Evolutionary conservation across 192 early-diverging fungal species (phyloP).

Genomic region (Radiomyces spectabilis): DNA sequence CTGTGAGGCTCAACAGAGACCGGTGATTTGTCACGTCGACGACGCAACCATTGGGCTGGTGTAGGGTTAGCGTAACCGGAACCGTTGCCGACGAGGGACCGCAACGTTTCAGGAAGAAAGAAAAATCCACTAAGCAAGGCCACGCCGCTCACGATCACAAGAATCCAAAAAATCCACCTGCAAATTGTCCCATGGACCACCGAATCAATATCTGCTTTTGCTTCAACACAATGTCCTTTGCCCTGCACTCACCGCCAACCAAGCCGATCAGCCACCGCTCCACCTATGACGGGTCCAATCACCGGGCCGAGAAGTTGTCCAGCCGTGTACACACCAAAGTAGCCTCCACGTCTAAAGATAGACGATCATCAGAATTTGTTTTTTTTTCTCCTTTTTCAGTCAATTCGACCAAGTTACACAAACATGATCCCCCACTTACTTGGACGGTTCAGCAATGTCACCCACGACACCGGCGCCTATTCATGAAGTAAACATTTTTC

Average conservation of each 20-base stretch:
- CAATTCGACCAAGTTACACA: not conserved
- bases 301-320: conserved; percentile 15
- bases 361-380: conserved; percentile 1
- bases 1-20: not conserved
- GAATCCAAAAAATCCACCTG: conserved; percentile 35
- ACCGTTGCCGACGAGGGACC: conserved; percentile 33
- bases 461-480: conserved; percentile 23
- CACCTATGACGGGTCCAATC: conserved; percentile 30
- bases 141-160: conserved; percentile 12
- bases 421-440: not conserved
- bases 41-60: conserved; percentile 8
- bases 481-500: not conserved
- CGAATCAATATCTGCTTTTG: not conserved
- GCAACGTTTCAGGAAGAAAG: conserved; percentile 38
- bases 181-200: not conserved
- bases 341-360: conserved; percentile 12
- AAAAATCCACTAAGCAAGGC: conserved; percentile 23
- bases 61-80: conserved; percentile 29
- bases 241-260: conserved; percentile 19
- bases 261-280: conserved; percentile 14
- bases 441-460: conserved; percentile 21
- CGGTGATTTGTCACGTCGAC: not conserved
- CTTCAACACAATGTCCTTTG: not conserved
- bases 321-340: conserved; percentile 11
- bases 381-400: no score